Evolutionary conservation across 345 rosid species (phyloP).

Genomic region (Passiflora organensis): DNA sequence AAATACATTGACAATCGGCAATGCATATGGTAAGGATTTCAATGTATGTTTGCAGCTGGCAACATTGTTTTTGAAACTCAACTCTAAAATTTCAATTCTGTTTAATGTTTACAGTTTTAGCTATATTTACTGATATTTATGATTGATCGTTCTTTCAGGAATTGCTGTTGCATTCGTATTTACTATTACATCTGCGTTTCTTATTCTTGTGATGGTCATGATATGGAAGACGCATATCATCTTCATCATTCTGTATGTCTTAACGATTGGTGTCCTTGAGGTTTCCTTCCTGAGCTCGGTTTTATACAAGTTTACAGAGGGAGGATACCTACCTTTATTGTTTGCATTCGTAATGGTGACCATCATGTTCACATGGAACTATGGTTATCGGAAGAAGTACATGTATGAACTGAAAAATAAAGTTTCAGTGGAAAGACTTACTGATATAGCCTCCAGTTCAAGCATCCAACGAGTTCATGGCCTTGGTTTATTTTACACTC

Average conservation of each 20-base stretch:
- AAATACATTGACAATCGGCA: slow-evolving; percentile 34
- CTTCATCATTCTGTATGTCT: background rate
- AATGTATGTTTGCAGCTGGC: too few species aligned
- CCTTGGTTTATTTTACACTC: slow-evolving; percentile 41
- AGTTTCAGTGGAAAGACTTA: slow-evolving; percentile 21
- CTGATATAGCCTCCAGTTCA: background rate
- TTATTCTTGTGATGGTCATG: background rate
- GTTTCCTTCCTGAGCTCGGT: slow-evolving; percentile 37
- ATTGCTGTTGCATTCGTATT: background rate
- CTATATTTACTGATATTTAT: too few species aligned
- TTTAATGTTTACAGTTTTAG: slow-evolving; percentile 28
- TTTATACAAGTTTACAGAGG: slow-evolving; percentile 36
- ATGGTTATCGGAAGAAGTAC: slow-evolving; percentile 35
- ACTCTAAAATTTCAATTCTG: background rate
- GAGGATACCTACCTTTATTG: slow-evolving; percentile 45
- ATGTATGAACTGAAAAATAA: slow-evolving; percentile 41
- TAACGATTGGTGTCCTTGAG: slow-evolving; percentile 12
- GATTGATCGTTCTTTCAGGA: background rate
- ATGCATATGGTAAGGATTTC: slow-evolving; percentile 44
- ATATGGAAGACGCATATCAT: background rate
- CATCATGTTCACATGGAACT: slow-evolving; percentile 41
- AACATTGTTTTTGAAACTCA: background rate
- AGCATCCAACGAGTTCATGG: slow-evolving; percentile 27
- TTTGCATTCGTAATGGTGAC: slow-evolving; percentile 27
- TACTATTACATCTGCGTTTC: background rate